A percentile compares a stretch with the other conserved stretches of the same genome.
phyloP scores from a whole-genome alignment of 495 filamentous ascomycete genomes.

The Penicillium antarcticum region DNA sequence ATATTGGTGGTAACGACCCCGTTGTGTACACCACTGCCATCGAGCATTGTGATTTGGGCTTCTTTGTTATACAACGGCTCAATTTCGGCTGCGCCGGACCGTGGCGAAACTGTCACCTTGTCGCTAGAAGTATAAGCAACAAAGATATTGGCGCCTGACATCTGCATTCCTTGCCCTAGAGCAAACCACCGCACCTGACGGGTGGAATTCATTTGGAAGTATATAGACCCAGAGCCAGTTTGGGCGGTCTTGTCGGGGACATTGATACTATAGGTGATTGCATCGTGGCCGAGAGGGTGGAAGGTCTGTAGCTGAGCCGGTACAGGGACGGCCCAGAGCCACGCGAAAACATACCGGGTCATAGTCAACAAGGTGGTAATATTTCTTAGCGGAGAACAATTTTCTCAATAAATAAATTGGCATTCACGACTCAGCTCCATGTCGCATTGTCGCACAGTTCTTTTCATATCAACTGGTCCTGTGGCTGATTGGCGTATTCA shows the following conservation, averaged over 20 bases:
- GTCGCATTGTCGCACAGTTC: slow-evolving; percentile 3
- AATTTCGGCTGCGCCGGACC: slow-evolving; percentile 50
- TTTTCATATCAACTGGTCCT: not conserved
- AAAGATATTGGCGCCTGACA: slow-evolving; percentile 67
- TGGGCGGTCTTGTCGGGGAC: slow-evolving; percentile 26
- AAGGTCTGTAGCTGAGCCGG: slow-evolving; percentile 28
- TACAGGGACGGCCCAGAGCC: slow-evolving; percentile 3
- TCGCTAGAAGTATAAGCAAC: slow-evolving; percentile 61
- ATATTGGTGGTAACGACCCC: slow-evolving; percentile 63
- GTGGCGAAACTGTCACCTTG: slow-evolving; percentile 63
- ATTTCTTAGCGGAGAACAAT: not conserved
- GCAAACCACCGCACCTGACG: slow-evolving; percentile 60
- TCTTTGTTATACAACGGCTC: slow-evolving; percentile 51
- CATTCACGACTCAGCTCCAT: not conserved
- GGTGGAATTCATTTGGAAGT: slow-evolving; percentile 64
- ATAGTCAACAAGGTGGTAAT: not conserved
- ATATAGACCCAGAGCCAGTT: slow-evolving; percentile 42
- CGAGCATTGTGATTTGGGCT: slow-evolving; percentile 52
- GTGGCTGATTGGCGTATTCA: not conserved
- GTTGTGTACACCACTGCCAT: slow-evolving; percentile 53
- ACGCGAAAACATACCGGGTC: not conserved
- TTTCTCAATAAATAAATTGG: not conserved
- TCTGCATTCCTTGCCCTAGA: slow-evolving; percentile 58
- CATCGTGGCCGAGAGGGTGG: slow-evolving; percentile 17
- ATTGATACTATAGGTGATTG: slow-evolving; percentile 33